Evolutionary conservation across 208 protist species (phyloP).

Genomic region (Leishmania gerbilli): DNA sequence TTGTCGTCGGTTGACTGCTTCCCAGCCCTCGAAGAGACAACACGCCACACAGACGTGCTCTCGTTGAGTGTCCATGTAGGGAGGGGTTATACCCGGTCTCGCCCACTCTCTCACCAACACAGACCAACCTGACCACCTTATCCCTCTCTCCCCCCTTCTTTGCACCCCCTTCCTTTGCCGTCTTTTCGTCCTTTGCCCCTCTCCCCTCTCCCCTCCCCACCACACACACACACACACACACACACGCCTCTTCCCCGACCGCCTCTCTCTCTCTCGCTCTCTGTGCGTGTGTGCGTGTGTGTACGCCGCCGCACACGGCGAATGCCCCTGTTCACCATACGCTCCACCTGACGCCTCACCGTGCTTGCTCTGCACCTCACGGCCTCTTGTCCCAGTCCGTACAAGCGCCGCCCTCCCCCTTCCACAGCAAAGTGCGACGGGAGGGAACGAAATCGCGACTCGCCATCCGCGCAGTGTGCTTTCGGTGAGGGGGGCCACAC

Average conservation of each 20-base stretch:
- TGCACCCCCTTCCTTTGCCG: no score
- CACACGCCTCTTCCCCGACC: no score
- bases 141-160: neutral
- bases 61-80: neutral
- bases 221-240: neutral
- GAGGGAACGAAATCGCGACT: neutral
- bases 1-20: neutral
- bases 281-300: neutral
- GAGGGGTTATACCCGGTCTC: neutral
- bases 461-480: neutral
- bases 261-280: neutral
- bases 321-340: neutral
- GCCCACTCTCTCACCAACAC: neutral
- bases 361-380: neutral
- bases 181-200: neutral
- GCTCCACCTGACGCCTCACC: neutral
- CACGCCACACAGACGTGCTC: neutral
- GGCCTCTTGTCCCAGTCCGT: neutral
- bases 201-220: neutral
- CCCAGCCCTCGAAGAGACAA: neutral
- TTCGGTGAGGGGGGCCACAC: neutral
- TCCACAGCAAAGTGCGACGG: no score
- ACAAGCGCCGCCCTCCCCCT: no score
- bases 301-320: neutral
- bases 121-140: neutral